Base-by-base conservation (phyloP, 2,329 filamentous ascomycete species). In the Colletotrichum sp. region DNA sequence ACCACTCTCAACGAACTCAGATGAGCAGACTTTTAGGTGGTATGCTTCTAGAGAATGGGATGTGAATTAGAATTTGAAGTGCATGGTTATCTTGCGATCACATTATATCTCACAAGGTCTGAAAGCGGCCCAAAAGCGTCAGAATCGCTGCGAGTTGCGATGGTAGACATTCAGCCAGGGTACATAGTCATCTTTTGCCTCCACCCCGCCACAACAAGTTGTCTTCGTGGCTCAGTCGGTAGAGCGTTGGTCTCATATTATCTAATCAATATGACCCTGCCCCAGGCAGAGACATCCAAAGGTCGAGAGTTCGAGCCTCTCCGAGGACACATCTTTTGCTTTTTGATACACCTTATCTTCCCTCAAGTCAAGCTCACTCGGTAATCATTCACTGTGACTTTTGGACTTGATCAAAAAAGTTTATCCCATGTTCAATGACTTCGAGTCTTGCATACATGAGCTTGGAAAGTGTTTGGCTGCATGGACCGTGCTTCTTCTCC, bases 161-260 rank as follows among this genome's bases (percentile, higher is more conserved):
- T 10, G 9, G 30, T 30, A 1, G 30, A 30, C 0, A 9, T 30
- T 1, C 1, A 1, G 0, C 30, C 1, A 32, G 30, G 30, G 30
- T 12, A 12, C 30, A 62, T 62, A 2, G 0, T 3, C 12, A 2
- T 8, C 9, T 16, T 62, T 24, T 18, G 16, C 26, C 4, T 6
- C 21, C 12, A 24, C 6, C 13, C 5, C 28, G 55, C 55, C 55
- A 64, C 26, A 68, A 2, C 4, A 44, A 21, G 0, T 0, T 13
- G 72, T 72, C 73, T 75, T 63, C 65, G 69, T 75, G 73, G 73
- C 73, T 75, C 73, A 75, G 73, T 75, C 39, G 73, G 73, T 55
- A 75, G 73, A 75, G 73, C 73, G 73, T 75, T 75, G 73, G 73
- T 75, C 73, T 75, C 73, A 75, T 75, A 75, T 59, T 44, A 72